These are phyloP conservation scores for Mycogone perniciosa DNA, from an alignment of 2,329 filamentous ascomycete genomes.

Conservation along the genomic window DNA sequence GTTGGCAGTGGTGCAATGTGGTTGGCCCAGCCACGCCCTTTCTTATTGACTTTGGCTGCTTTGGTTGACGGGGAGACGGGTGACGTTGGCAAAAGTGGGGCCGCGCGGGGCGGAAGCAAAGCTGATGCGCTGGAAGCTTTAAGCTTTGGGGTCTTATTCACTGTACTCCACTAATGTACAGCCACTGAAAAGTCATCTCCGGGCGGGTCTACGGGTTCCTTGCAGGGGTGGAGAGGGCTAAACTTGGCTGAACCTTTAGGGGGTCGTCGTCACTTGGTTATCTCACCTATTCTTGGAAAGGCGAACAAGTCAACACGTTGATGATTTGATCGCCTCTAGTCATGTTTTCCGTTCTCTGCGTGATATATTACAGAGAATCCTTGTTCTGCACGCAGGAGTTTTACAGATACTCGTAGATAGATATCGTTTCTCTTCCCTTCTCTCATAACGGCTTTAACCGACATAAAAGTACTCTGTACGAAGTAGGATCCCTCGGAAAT, in stretches of 20 bases:
- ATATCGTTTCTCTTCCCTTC: too few species aligned
- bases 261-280: neutral
- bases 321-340: too few species aligned
- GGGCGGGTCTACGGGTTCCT: neutral
- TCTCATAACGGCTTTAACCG: too few species aligned
- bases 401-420: too few species aligned
- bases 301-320: too few species aligned
- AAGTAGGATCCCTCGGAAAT: neutral
- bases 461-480: too few species aligned
- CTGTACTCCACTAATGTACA: neutral
- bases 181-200: neutral
- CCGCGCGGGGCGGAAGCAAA: conserved; percentile 3
- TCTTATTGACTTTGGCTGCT: conserved; percentile 28
- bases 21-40: conserved; percentile 28
- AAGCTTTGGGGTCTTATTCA: neutral
- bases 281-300: too few species aligned
- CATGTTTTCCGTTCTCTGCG: too few species aligned
- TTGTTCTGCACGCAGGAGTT: too few species aligned
- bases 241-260: neutral
- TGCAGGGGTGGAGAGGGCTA: conserved; percentile 8
- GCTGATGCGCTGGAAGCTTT: neutral
- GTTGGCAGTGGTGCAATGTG: conserved; percentile 11
- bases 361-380: too few species aligned
- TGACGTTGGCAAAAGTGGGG: conserved; percentile 14
- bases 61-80: conserved; percentile 23